A percentile compares a stretch with the other conserved stretches of the same genome.
Evolutionary conservation across 441 rosid genomes (phyloP).

Genomic region (Jatropha podagrica): DNA sequence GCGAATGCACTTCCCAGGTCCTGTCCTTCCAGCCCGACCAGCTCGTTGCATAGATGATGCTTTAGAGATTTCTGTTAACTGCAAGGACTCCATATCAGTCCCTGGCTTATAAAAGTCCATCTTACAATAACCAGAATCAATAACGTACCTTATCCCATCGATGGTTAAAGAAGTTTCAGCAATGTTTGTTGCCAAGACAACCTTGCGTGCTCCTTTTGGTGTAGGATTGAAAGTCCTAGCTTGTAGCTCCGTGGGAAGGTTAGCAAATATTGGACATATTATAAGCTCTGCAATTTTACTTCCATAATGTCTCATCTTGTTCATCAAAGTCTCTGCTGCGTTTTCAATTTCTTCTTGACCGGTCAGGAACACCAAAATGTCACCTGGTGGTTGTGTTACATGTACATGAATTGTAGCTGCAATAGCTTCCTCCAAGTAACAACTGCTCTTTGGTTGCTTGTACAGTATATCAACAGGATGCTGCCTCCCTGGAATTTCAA

Average conservation of each 20-base stretch:
- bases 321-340: conserved; percentile 80
- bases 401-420: conserved; percentile 79
- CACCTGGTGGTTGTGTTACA: conserved; percentile 75
- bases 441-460: conserved; percentile 75
- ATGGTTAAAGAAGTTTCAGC: conserved; percentile 94
- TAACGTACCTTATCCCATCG: conserved; percentile 81
- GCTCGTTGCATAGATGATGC: conserved; percentile 92
- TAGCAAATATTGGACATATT: conserved; percentile 87
- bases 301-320: conserved; percentile 73
- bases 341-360: conserved; percentile 96
- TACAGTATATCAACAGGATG: conserved; percentile 85
- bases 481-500: conserved; percentile 84
- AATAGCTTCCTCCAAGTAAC: conserved; percentile 85
- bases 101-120: conserved; percentile 91
- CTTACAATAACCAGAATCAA: conserved; percentile 91
- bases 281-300: conserved; percentile 81
- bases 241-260: conserved; percentile 90
- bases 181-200: conserved; percentile 87
- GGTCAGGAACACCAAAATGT: conserved; percentile 80
- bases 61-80: conserved; percentile 77
- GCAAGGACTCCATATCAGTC: conserved; percentile 92
- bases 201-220: conserved; percentile 92
- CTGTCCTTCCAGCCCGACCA: conserved; percentile 88
- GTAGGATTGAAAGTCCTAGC: conserved; percentile 87
- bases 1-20: conserved; percentile 85